Base-by-base conservation (phyloP, 768 basidiomycete species). In the Podaxis sp. region DNA sequence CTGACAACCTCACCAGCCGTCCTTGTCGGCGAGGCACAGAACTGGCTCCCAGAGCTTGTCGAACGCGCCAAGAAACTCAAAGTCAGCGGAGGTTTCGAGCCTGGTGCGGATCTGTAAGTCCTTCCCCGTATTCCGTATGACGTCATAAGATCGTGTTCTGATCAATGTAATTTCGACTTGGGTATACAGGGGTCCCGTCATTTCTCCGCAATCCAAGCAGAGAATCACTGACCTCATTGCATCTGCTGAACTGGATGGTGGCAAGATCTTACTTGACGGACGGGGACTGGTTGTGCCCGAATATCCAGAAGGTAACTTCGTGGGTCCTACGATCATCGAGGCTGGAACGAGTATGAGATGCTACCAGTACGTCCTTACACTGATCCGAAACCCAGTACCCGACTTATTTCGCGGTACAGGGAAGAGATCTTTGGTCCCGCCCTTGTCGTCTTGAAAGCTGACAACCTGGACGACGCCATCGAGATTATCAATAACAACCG, bases 381-480 rank as follows among this genome's bases (percentile, higher is more conserved):
- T 51, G 58, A 39, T 26, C 15, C 26, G 8, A 49, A 17, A n/a
- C 4, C n/a, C 7, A 46, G n/a, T 13, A 62, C 5, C 30, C 54
- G 6, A 40, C 42, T 12, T 40, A 36, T 53, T 40, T 30, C 40
- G 28, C 12, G 33, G 33, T 33, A 9, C 65, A 96, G 95, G 65
- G 88, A 95, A 71, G 96, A 98, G 72, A 96, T 98, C 63, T 99
- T 99, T 67, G 96, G 95, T 13, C 96, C 96, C 1, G 96, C 89
- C 1, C 80, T 99, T 30, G 79, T 89, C 9, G 80, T 96, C 60
- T 71, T 98, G 59, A 81, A 84, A 53, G 92, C 88, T 4, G 87
- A 95, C 38, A 93, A 88, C 0, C 79, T 99, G 48, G 95, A 98
- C 65, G 93, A 96, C 63, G 96, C 95, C 12, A 82, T 98, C 63